Base-by-base conservation (phyloP, 495 filamentous ascomycete genomes). In the Ascodesmis nigricans region DNA sequence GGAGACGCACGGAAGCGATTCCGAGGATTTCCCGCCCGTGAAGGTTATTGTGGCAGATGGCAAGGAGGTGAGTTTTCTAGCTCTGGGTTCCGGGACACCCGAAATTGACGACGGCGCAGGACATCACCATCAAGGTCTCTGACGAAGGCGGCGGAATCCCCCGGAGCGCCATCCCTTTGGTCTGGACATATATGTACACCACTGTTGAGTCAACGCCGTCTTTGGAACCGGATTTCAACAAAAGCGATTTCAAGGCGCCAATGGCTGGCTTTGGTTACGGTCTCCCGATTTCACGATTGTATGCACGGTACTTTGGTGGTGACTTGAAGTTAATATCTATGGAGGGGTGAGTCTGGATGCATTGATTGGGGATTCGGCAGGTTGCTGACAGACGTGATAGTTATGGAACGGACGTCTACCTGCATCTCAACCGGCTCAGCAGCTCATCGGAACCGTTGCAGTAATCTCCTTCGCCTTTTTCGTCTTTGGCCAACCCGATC, bases 131-230 rank as follows among this genome's bases (percentile, higher is more conserved):
- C 60, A 97, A 97, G 57, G 66, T 97, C 34, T 80, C 74, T 7
- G 87, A 97, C 52, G 87, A 97, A 55, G 87, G 87, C 27, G 87
- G 87, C 41, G 87, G 87, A 27, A 93, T 97, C 17, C 80, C 83
- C 0, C 66, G 87, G 35, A 80, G 73, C 41, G 64, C 78, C 20
- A 93, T 97, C 36, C 90, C 90, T 6, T 64, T 97, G 5, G 87
- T 95, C 10, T 97, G 87, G 87, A 97, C 87, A 17, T 97, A 97
- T 52, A 97, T 95, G 87, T 97, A 95, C 49, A 97, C 87, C 13
- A 97, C 87, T 6, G 84, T 97, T 26, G 87, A 93, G 55, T 71
- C 81, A 39, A 93, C 87, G 2, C 87, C 87, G 3, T 90, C 69
- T 47, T 61, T 97, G 30, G 87, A 97, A 49, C 87, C 87, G 8